Base-by-base conservation (phyloP, 2,329 filamentous ascomycete species). In the Colletotrichum spinosum region DNA sequence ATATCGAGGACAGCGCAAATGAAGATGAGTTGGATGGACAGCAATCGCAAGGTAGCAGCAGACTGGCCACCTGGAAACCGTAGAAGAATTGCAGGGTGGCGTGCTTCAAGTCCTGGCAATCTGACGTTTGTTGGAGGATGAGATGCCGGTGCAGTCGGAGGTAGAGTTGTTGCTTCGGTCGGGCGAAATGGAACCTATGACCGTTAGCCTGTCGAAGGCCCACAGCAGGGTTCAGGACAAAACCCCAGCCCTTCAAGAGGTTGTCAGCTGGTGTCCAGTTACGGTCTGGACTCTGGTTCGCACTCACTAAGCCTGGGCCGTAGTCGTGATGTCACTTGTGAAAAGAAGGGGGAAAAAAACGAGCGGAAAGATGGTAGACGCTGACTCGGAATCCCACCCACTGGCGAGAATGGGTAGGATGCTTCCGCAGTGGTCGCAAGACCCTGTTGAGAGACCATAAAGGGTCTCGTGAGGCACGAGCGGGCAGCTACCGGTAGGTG, bases 391-490 rank as follows among this genome's bases (percentile, higher is more conserved):
- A 12, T 13, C 42, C 39, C 52, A 46, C 45, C 53, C 52, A 56
- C 59, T 38, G 9, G 25, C 41, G 48, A 56, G 38, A 48, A 62
- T 62, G 58, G 44, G 44, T 56, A 33, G 50, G 13, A 55, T 46
- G 33, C 46, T 52, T 55, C 44, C n/a, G 39, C 25, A 25, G 57
- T 12, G n/a, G 41, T 37, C 13, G 12, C 34, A 25, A 51, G 25
- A 25, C 25, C 25, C 25, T 25, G 25, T 25, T 25, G 25, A 25
- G 25, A 25, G 25, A 25, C 25, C 25, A 25, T 25, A 25, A 25
- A 25, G 25, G 25, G 25, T 25, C 25, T 25, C 25, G 25, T 25
- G 25, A 25, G 25, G 25, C 25, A 25, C 25, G 25, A 25, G 25
- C 25, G 25, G 25, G 25, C 25, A 25, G 25, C 25, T 25, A 25